Base-by-base conservation (phyloP, 2,329 filamentous ascomycete species). In the Stachybotrys echinatus region DNA sequence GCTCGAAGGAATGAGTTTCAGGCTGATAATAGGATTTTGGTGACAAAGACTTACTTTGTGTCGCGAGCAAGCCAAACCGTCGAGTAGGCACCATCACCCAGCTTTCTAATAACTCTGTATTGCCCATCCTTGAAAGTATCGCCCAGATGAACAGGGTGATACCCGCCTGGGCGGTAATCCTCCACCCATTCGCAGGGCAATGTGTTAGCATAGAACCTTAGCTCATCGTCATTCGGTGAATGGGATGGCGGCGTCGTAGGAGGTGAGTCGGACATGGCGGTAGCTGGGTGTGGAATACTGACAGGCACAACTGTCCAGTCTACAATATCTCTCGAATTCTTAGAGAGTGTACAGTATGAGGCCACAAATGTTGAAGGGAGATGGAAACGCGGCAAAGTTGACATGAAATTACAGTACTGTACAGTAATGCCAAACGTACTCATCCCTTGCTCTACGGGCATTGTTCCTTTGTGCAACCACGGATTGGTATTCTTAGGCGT, bases 31-130 rank as follows among this genome's bases (percentile, higher is more conserved):
- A 48, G 38, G 49, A 12, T 12, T 12, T 6, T 31, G 27, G 23
- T 37, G 21, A 4, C 49, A 31, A 50, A 12, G n/a, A 38, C 23
- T 14, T 10, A 50, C 48, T 55, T 10, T 18, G 42, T 43, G 23
- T 71, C 66, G 37, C 47, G 57, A 21, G 67, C 73, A 40, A 76
- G 64, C 74, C 73, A 77, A 19, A 76, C 72, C 1, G 73, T 77
- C 3, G 71, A 74, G 53, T 59, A 74, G 3, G 67, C 65, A 22
- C 74, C 73, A 34, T 64, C 70, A 38, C 73, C 73, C 31, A 76
- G 60, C 55, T 77, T 77, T 45, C 72, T 64, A 37, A 72, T 56
- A 38, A 75, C 59, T 48, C 64, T 64, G 54, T 76, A 78, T 31
- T 69, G 66, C 19, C 61, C 67, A 48, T 66, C 49, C 3, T 48